Evolutionary conservation across 1,284 basidiomycete genomes (phyloP).

Genomic region (Tilletia horrida): DNA sequence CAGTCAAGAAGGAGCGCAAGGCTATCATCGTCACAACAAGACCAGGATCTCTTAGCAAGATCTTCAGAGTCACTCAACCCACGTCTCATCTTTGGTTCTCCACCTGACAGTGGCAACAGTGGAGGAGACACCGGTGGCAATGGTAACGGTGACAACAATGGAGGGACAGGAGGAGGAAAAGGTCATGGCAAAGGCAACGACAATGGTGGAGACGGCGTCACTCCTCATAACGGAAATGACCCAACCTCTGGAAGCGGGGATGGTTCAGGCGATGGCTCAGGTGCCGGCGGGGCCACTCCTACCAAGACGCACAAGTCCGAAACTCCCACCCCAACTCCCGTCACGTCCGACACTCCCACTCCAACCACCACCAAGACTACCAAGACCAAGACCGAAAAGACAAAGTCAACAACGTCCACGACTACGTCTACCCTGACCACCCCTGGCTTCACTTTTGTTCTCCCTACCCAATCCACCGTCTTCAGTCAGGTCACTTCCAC

Average conservation of each 20-base stretch:
- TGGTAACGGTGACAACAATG: not conserved
- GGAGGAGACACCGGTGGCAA: constrained; percentile 8
- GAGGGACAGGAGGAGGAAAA: not conserved
- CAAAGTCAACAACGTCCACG: constrained; percentile 12
- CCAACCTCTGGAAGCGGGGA: constrained; percentile 10
- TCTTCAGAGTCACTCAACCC: not conserved
- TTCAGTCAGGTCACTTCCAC: constrained; percentile 20
- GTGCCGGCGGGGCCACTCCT: constrained; percentile 17
- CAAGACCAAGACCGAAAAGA: not conserved
- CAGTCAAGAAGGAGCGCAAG: not conserved
- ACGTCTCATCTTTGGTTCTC: not conserved
- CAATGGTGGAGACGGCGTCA: not conserved
- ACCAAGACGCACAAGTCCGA: constrained; percentile 18
- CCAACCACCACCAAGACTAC: constrained; percentile 26
- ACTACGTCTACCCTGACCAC: constrained; percentile 24
- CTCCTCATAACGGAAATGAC: not conserved
- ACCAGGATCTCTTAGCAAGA: not conserved
- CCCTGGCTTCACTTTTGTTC: constrained; percentile 22
- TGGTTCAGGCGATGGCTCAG: constrained; percentile 23
- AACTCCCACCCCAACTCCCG: constrained; percentile 14
- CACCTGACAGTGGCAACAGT: not conserved
- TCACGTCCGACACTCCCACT: constrained; percentile 24
- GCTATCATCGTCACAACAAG: not conserved
- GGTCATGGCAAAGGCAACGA: too few species aligned
- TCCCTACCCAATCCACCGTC: constrained; percentile 19